Base-by-base conservation (phyloP, 2,329 filamentous ascomycete genomes). In the Ophiostoma perfectum region DNA sequence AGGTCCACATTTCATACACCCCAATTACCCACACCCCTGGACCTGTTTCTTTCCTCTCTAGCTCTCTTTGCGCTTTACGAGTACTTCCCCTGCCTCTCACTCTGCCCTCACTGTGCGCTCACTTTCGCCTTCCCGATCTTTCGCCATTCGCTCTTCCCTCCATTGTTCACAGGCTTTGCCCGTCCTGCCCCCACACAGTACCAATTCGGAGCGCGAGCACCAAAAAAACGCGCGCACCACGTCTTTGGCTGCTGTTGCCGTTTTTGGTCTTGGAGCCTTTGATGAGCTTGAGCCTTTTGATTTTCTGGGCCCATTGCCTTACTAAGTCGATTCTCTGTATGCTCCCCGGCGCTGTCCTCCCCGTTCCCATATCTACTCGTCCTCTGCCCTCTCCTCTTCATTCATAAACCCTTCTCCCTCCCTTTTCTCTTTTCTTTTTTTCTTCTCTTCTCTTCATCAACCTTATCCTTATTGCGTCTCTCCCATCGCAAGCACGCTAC, bases 191-290 rank as follows among this genome's bases (percentile, higher is more conserved):
- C 66, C 70, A 70, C 68, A 69, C 66, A 71, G 68, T 69, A 65
- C 64, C 60, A 67, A 45, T 65, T 38, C 68, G 69, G 69, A 70
- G 69, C 67, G 68, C 68, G 68, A 69, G 68, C 70, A 49, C 63
- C 44, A 65, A 39, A 66, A 66, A 67, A 67, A 65, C 66, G 55
- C 69, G 67, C 68, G 70, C 67, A 68, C 69, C 65, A 49, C 65
- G 70, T 64, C 55, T 49, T 64, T 64, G 62, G 42, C 60, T 18
- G 58, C 14, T 62, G 9, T n/a, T 62, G 58, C 39, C 8, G 14
- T 63, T 39, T 63, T 63, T 63, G 16, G n/a, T 55, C 49, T 18
- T 55, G n/a, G 49, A 55, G 14, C 39, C 42, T n/a, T 58, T 39
- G 55, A 38, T 49, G 45, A 16, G 27, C 27, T 60, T 36, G 27